Evolutionary conservation across 108 stramenopile species (phyloP).

Genomic region (Cyclotella distinguenda): DNA sequence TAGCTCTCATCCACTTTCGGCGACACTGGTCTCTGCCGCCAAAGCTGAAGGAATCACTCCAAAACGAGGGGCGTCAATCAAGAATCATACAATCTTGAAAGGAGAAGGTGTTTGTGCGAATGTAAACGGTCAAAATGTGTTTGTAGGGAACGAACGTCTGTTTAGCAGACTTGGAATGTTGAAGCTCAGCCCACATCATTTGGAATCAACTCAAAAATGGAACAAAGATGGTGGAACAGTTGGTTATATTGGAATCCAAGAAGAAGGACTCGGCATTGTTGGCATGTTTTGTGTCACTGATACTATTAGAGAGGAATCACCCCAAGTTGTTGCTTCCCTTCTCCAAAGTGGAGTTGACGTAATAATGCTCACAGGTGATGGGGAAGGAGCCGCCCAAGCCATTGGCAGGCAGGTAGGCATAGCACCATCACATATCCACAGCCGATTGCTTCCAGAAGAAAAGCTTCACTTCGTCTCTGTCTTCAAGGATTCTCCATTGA

Average conservation of each 20-base stretch:
- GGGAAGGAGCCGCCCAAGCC: conserved; percentile 86
- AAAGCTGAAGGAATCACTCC: conserved; percentile 62
- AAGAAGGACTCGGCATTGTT: conserved; percentile 67
- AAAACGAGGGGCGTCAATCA: conserved; percentile 32
- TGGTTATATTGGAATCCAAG: conserved; percentile 79
- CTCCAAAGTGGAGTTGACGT: conserved; percentile 67
- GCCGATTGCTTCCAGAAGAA: conserved; percentile 79
- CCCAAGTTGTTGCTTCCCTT: conserved; percentile 53
- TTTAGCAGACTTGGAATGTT: conserved; percentile 71
- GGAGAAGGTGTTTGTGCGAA: conserved; percentile 82
- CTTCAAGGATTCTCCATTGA: conserved; percentile 42
- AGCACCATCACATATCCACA: conserved; percentile 46
- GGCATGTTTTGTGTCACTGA: conserved; percentile 80
- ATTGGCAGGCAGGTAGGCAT: conserved; percentile 84
- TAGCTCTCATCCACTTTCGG: conserved; percentile 81
- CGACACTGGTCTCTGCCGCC: conserved; percentile 73
- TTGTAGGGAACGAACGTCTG: conserved; percentile 77
- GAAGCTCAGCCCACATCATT: conserved; percentile 30
- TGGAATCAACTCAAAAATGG: conserved; percentile 51
- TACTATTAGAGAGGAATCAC: conserved; percentile 70
- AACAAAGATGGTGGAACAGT: conserved; percentile 69
- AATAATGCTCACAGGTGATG: conserved; percentile 97
- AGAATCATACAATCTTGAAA: conserved; percentile 72
- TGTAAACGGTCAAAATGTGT: conserved; percentile 56
- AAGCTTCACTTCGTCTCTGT: conserved; percentile 70